Percentiles rank a stretch among this genome's conserved stretches.
These are phyloP conservation scores for Trichoderma orchidacearum DNA, from an alignment of 495 filamentous ascomycete genomes.

Conservation along the genomic window DNA sequence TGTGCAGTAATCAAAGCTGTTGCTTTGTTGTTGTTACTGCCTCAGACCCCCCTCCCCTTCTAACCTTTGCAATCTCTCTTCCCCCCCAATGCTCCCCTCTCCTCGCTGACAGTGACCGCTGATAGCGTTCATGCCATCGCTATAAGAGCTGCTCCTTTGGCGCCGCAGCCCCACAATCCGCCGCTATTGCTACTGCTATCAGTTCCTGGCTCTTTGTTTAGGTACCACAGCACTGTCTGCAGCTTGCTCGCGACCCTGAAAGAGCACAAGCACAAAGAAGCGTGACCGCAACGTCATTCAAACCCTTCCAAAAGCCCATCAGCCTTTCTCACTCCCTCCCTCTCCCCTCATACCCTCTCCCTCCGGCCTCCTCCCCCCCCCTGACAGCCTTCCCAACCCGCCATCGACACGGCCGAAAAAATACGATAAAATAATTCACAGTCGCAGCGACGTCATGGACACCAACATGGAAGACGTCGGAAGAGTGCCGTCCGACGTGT, in stretches of 20 bases:
- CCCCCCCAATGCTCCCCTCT: too few relatives aligned
- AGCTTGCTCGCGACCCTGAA: not conserved
- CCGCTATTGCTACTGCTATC: not conserved
- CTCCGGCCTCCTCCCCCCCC: not conserved
- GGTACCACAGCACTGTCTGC: too few relatives aligned
- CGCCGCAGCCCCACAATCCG: not conserved
- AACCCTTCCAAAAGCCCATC: not conserved
- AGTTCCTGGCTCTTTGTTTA: not conserved
- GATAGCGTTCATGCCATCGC: not conserved
- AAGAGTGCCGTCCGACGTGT: slow-evolving; percentile 70
- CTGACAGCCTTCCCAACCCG: not conserved
- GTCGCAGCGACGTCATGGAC: slow-evolving; percentile 55
- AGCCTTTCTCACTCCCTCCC: not conserved
- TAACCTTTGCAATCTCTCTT: not conserved
- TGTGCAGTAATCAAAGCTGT: too few relatives aligned
- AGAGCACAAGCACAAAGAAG: not conserved
- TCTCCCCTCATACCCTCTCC: not conserved
- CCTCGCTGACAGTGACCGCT: not conserved
- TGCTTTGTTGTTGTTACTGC: not conserved
- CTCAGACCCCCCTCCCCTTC: not conserved
- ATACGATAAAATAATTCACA: not conserved
- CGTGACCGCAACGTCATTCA: slow-evolving; percentile 3
- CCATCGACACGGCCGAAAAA: not conserved
- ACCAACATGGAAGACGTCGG: slow-evolving; percentile 97
- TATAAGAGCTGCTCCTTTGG: not conserved